Conservation (phyloP, 2,329 filamentous ascomycete genomes). For the Didymosphaeria variabile region DNA sequence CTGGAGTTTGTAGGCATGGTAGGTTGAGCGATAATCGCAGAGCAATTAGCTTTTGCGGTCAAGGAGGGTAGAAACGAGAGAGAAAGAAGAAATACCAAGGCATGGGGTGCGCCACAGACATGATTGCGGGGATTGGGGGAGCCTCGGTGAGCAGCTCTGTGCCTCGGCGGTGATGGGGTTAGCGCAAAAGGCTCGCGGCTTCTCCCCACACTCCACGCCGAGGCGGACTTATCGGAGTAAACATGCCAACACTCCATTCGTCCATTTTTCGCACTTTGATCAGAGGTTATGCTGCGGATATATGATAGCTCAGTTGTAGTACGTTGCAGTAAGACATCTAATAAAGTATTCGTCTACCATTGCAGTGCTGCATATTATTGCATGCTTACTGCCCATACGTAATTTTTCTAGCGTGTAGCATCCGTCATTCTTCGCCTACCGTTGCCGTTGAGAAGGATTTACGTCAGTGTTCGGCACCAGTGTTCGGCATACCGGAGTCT, state of each 20-base stretch:
- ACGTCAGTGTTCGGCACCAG: neutral
- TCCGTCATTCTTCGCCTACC: neutral
- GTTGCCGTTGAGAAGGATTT: neutral
- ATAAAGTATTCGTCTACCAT: neutral
- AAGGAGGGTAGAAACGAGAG: neutral
- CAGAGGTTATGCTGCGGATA: neutral
- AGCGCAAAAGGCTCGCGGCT: neutral
- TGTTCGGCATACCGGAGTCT: neutral
- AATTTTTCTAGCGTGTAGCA: neutral
- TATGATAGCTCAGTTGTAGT: neutral
- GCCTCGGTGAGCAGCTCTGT: conserved; percentile 9
- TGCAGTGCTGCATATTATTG: neutral
- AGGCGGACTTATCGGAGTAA: neutral
- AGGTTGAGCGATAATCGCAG: neutral
- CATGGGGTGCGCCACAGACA: conserved; percentile 7
- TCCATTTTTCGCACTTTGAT: neutral
- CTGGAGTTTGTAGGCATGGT: conserved; percentile 76
- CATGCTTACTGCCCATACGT: neutral
- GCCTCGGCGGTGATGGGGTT: conserved; percentile 16
- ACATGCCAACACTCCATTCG: neutral
- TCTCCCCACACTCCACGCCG: conserved; percentile 5
- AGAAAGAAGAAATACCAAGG: neutral
- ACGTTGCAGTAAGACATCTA: neutral
- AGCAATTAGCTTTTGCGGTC: neutral
- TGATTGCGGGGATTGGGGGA: conserved; percentile 9